Evolutionary conservation across 257 asterid genomes (phyloP).

Genomic region (Przewalskia tangutica): DNA sequence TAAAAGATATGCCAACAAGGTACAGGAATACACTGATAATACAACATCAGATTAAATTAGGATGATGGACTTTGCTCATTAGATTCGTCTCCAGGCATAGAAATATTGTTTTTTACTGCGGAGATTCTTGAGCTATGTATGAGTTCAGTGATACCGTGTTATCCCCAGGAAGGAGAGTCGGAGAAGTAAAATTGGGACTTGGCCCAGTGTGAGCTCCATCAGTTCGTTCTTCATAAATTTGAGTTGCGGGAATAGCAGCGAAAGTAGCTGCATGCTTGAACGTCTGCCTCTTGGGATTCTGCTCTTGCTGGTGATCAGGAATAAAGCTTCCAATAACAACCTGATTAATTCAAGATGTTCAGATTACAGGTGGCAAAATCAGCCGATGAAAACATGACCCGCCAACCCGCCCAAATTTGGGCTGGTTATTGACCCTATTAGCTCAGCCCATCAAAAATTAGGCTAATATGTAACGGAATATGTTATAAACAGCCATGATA

Average conservation of each 20-base stretch:
- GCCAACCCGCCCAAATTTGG: no score
- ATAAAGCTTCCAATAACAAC: slow-evolving; percentile 75
- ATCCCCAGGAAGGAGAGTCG: slow-evolving; percentile 42
- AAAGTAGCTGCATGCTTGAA: slow-evolving; percentile 42
- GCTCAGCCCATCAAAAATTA: no score
- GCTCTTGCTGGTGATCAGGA: slow-evolving; percentile 36
- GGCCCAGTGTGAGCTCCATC: slow-evolving; percentile 27
- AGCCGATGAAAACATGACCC: no score
- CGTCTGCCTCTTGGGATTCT: slow-evolving; percentile 52
- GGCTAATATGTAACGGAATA: no score
- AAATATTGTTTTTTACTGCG: slow-evolving; percentile 24
- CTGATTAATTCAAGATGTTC: slow-evolving; percentile 28
- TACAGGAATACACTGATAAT: slow-evolving; percentile 20
- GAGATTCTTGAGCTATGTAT: slow-evolving; percentile 30
- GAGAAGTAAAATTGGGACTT: slow-evolving; percentile 28
- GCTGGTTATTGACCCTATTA: no score
- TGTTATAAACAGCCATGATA: no score
- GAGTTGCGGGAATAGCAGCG: slow-evolving; percentile 30
- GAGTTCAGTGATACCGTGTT: slow-evolving; percentile 29
- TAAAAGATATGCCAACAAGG: neutral
- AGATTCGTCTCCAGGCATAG: slow-evolving; percentile 39
- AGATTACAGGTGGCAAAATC: neutral
- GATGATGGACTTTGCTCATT: slow-evolving; percentile 45
- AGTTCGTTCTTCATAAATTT: slow-evolving; percentile 35
- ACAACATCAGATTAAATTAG: slow-evolving; percentile 26